Base-by-base conservation (phyloP, 164 flowering plant species). In the Sextonia rubra region DNA sequence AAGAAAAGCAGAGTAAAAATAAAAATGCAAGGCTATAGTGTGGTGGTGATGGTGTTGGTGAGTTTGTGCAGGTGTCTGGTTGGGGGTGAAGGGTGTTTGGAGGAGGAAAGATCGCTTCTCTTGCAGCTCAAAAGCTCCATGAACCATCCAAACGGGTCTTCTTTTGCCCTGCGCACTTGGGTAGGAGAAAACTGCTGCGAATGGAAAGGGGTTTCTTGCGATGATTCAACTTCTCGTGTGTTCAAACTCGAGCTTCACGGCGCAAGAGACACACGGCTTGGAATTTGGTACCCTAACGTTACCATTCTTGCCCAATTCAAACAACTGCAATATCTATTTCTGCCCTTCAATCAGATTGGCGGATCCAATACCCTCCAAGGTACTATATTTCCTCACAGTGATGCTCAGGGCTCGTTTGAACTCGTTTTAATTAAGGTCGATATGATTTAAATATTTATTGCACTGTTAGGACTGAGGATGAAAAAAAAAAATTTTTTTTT, bases 1-100 rank as follows among this genome's bases (percentile, higher is more conserved):
- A n/a, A n/a, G n/a, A n/a, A n/a, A n/a, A n/a, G n/a, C n/a, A n/a
- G n/a, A n/a, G n/a, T n/a, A n/a, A n/a, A n/a, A n/a, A n/a, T n/a
- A n/a, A n/a, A n/a, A n/a, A n/a, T n/a, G n/a, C n/a, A n/a, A n/a
- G n/a, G n/a, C n/a, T n/a, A n/a, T n/a, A n/a, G n/a, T n/a, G n/a
- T n/a, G n/a, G n/a, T n/a, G n/a, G n/a, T n/a, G n/a, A n/a, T n/a
- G n/a, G n/a, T n/a, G n/a, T n/a, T n/a, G n/a, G n/a, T n/a, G n/a
- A n/a, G n/a, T n/a, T n/a, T n/a, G n/a, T n/a, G n/a, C n/a, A n/a
- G n/a, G n/a, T n/a, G n/a, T n/a, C n/a, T n/a, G n/a, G n/a, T n/a
- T n/a, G n/a, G 62, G 32, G 24, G 66, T 18, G 30, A 63, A 9
- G 68, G 68, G 48, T 66, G 68, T 66, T 37, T 66, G 68, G 68